Evolutionary conservation across 2,329 filamentous ascomycete species (phyloP).

Genomic region (Alternaria conjuncta): DNA sequence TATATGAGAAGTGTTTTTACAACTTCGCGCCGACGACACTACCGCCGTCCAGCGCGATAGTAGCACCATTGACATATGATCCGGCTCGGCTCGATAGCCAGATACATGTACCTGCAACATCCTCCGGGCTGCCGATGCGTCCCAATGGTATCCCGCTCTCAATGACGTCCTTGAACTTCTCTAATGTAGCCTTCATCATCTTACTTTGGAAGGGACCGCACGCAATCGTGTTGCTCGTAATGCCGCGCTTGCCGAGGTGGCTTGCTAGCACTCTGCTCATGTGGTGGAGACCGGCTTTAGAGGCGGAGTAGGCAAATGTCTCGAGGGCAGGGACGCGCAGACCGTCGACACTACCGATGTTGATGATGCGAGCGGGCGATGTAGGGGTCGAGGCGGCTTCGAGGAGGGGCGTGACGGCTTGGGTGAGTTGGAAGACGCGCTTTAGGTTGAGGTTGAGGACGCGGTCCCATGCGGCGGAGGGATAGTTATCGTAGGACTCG

Average conservation of each 20-base stretch:
- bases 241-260: constrained; percentile 65
- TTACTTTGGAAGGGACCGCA: constrained; percentile 75
- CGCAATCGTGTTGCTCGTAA: constrained; percentile 73
- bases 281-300: constrained; percentile 70
- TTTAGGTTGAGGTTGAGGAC: constrained; percentile 68
- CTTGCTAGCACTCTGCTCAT: constrained; percentile 68
- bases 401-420: constrained; percentile 68
- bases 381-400: constrained; percentile 56
- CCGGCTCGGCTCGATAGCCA: constrained; percentile 73
- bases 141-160: constrained; percentile 67
- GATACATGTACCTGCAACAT: constrained; percentile 74
- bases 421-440: constrained; percentile 69
- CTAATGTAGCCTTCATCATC: constrained; percentile 75
- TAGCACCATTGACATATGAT: constrained; percentile 52
- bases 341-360: constrained; percentile 70
- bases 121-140: constrained; percentile 70
- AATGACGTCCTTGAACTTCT: constrained; percentile 63
- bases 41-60: constrained; percentile 52
- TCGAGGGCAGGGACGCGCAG: constrained; percentile 65
- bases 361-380: constrained; percentile 65
- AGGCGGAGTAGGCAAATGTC: constrained; percentile 66
- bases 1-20: constrained; percentile 12
- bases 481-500: constrained; percentile 64
- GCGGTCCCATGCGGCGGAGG: constrained; percentile 59
- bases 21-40: constrained; percentile 48